These are phyloP conservation scores for Casuarina equisetifolia DNA, from an alignment of 306 rosid genomes.

Conservation along the genomic window DNA sequence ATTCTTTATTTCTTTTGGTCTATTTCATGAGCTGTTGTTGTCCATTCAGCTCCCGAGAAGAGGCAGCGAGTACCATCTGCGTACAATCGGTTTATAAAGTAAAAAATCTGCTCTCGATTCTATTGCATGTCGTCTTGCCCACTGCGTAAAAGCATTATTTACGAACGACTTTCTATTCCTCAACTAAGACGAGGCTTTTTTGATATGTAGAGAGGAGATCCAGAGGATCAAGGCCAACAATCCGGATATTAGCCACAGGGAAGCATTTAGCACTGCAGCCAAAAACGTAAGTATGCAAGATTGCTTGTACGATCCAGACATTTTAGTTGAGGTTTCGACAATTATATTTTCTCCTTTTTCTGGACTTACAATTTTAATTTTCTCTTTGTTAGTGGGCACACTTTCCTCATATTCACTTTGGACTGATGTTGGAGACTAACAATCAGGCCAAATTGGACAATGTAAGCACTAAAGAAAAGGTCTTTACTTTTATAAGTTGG, in stretches of 20 bases:
- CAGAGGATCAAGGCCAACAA: slow-evolving; percentile 97
- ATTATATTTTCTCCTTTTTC: neutral
- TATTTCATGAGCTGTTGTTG: slow-evolving; percentile 53
- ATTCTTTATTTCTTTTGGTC: neutral
- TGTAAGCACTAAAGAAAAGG: slow-evolving; percentile 41
- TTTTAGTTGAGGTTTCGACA: neutral
- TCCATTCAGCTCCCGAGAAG: slow-evolving; percentile 98
- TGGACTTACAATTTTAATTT: neutral
- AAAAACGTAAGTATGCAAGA: slow-evolving; percentile 57
- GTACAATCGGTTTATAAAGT: slow-evolving; percentile 98
- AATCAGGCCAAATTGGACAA: slow-evolving; percentile 79
- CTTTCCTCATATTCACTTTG: slow-evolving; percentile 96
- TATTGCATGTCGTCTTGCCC: slow-evolving; percentile 13
- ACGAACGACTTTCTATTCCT: neutral
- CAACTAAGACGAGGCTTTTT: slow-evolving; percentile 23
- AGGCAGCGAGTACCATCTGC: slow-evolving; percentile 99
- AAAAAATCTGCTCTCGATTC: slow-evolving; percentile 25
- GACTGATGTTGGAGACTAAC: slow-evolving; percentile 86
- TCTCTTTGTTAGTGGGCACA: slow-evolving; percentile 80
- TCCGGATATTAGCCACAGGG: slow-evolving; percentile 96
- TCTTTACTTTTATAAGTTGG: neutral
- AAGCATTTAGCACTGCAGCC: slow-evolving; percentile 97
- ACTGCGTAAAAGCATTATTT: neutral
- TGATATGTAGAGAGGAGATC: slow-evolving; percentile 75
- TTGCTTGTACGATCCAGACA: neutral